Evolutionary conservation across 768 basidiomycete genomes (phyloP), one percentile per base, ranked within the genome.

Genomic region (Fibroporia radiculosa): DNA sequence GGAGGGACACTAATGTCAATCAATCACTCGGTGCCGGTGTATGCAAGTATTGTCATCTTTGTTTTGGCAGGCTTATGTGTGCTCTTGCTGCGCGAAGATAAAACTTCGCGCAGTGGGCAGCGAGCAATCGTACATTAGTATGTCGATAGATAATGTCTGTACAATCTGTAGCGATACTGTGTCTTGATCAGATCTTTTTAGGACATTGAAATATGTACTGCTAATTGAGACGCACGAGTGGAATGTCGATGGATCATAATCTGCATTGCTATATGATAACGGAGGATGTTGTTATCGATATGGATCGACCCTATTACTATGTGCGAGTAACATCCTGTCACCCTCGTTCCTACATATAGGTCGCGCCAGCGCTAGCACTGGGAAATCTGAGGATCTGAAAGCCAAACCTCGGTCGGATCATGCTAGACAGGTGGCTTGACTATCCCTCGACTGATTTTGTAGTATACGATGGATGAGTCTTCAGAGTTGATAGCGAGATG

Each of bases 401-500:
- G n/a, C n/a, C n/a, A n/a, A n/a, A n/a, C n/a, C n/a, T n/a, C n/a
- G n/a, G n/a, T n/a, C n/a, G n/a, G 29, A 31, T 19, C 19, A n/a
- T 5, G 8, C 40, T 40, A 84, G 35, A 84, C 64, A 10, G 74
- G 68, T 20, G 84, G 86, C 54, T 89, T 89, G 48, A 80, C 77
- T 25, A 90, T 83, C 44, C 85, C 87, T 40, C 73, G 70, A 56
- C 80, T 82, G 48, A 90, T 70, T 55, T 84, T 86, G 64, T 90
- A 90, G 61, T 90, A 90, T 41, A 90, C 87, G 36, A 84, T 81
- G 7, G 87, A 88, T 10, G 87, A 80, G 54, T 90, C 87, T 40
- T 84, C 78, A 0, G 81, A 74, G 34, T 78, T 80, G 45, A 89
- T 82, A 11, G 81, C 87, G 24, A 90, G 60, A 54, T 76, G 82